Evolutionary conservation across 257 asterid genomes (phyloP).

Genomic region (Anisodus acutangulus): DNA sequence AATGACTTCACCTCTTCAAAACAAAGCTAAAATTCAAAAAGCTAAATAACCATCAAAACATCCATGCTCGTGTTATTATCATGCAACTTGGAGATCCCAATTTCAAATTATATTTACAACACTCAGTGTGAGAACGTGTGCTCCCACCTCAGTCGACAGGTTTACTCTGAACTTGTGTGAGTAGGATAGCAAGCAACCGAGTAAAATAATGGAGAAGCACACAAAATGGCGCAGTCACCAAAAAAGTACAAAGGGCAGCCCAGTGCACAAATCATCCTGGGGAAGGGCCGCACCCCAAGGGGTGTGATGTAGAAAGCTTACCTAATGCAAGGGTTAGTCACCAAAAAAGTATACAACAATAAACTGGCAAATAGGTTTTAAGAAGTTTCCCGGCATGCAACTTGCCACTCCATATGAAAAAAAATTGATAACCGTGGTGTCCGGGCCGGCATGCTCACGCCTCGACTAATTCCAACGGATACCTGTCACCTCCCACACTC

Average conservation of each 20-base stretch:
- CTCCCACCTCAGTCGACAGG: neutral
- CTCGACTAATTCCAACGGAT: too few species aligned
- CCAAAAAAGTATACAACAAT: neutral
- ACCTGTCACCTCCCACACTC: too few species aligned
- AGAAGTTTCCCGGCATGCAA: neutral
- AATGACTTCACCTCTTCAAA: neutral
- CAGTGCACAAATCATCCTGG: too few species aligned
- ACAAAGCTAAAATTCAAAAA: neutral
- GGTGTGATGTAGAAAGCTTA: too few species aligned
- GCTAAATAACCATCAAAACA: neutral
- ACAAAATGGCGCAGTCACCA: neutral
- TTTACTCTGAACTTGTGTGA: neutral
- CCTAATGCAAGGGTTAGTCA: too few species aligned
- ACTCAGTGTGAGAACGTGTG: neutral
- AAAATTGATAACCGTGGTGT: too few species aligned
- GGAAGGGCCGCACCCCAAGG: too few species aligned
- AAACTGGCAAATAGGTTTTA: neutral
- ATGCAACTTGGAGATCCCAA: neutral
- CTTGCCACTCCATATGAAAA: neutral
- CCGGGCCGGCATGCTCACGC: too few species aligned
- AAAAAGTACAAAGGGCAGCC: too few species aligned
- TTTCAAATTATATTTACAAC: neutral
- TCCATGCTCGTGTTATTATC: neutral
- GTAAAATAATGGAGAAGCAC: neutral
- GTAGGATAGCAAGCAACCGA: neutral